These are phyloP conservation scores for Claviceps sorghi DNA, from an alignment of 2,329 filamentous ascomycete species.

Conservation along the genomic window DNA sequence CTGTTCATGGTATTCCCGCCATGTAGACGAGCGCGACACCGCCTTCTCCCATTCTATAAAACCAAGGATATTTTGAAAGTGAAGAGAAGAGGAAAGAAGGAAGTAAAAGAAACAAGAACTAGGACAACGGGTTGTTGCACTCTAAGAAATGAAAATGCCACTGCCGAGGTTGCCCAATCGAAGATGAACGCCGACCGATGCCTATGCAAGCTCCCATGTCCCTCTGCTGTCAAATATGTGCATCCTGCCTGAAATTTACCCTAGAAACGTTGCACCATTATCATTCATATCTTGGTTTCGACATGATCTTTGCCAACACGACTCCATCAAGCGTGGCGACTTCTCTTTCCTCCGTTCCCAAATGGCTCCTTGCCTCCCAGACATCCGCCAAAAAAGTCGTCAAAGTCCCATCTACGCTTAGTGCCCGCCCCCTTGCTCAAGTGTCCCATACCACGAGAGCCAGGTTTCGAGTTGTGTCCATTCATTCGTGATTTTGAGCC, in stretches of 20 bases:
- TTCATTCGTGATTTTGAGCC: conserved; percentile 17
- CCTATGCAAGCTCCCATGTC: conserved; percentile 21
- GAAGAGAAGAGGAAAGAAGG: not conserved
- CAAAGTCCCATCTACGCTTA: conserved; percentile 59
- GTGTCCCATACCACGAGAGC: conserved; percentile 20
- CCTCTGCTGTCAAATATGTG: conserved; percentile 17
- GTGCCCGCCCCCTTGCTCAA: conserved; percentile 52
- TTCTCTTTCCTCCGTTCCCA: conserved; percentile 34
- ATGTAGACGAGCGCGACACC: not conserved
- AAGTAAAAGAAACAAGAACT: not conserved
- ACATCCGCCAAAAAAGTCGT: conserved; percentile 60
- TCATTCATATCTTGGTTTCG: conserved; percentile 4
- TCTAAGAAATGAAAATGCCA: conserved; percentile 10
- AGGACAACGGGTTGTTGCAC: conserved; percentile 1
- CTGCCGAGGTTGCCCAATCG: conserved; percentile 14
- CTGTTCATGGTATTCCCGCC: not conserved
- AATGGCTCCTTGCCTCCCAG: conserved; percentile 48
- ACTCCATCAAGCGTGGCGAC: conserved; percentile 26
- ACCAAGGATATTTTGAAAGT: not conserved
- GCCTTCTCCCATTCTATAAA: not conserved
- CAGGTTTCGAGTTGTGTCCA: conserved; percentile 11
- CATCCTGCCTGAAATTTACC: conserved; percentile 11
- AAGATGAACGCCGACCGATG: conserved; percentile 21
- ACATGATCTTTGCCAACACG: conserved; percentile 6
- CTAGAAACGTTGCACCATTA: conserved; percentile 3